Evolutionary conservation across 768 basidiomycete genomes (phyloP), one percentile per base, ranked within the genome.

Genomic region (Pulveroboletus ravenelii): DNA sequence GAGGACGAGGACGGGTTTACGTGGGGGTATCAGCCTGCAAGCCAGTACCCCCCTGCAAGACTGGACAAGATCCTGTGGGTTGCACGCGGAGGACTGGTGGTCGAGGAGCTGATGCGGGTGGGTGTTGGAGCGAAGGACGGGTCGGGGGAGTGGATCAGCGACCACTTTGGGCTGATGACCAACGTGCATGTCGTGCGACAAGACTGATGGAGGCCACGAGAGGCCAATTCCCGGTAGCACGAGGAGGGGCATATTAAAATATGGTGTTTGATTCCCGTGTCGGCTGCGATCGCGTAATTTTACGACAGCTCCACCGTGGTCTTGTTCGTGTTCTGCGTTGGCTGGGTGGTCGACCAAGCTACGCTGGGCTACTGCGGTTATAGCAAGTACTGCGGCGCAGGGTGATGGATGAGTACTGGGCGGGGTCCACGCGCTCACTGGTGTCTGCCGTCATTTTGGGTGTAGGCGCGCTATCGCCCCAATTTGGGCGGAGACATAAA

Each of bases 11-110:
- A 65, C 0, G 80, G 80, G 8, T 69, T 71, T 52, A 89, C 87
- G 0, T 89, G 87, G 87, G 87, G 87, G 5, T 78, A 78, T 53
- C 85, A 87, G 62, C 78, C 82, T 10, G 56, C 48, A 17, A 44
- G 38, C 23, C 62, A 72, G 27, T 79, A 60, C 57, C 81, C 84
- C 0, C 60, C 78, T 1, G 78, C 68, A 3, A 68, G 87, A 48
- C 62, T 89, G 56, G 87, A 89, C 70, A 87, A 82, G 62, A 67
- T 89, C 12, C 64, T 87, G 41, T 87, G 80, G 58, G 66, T 79
- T 30, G 65, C 76, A 8, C 70, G 74, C 13, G 70, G 72, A 42
- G 75, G 74, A 6, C 72, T 81, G 48, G 72, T 71, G 44, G 72
- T 88, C 32, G 77, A 78, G 6, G 72, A 76, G 37, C 81, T 84